phyloP scores from a whole-genome alignment of 805 yeast species.

The Starmerella asiatica region DNA sequence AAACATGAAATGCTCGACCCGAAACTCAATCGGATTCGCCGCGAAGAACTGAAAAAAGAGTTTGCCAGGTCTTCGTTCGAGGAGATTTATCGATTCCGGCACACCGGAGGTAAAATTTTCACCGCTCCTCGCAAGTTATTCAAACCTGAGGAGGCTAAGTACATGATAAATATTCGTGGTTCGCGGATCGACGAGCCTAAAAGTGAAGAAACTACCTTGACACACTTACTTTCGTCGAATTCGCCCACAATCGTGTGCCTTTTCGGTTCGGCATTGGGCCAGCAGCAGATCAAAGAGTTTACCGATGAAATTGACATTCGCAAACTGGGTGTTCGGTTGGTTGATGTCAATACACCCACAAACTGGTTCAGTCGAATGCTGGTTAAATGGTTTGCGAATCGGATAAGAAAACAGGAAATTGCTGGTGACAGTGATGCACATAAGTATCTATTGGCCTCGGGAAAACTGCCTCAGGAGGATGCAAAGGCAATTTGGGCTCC shows the following conservation, averaged over 20 bases:
- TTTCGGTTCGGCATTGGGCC: conserved; percentile 58
- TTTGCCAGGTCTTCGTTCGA: conserved; percentile 55
- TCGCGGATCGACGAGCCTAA: conserved; percentile 32
- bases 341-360: conserved; percentile 68
- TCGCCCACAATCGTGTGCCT: conserved; percentile 53
- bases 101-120: conserved; percentile 76
- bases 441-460: conserved; percentile 50
- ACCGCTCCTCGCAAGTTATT: conserved; percentile 70
- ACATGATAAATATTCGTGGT: conserved; percentile 68
- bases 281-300: conserved; percentile 47
- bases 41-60: conserved; percentile 45
- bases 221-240: conserved; percentile 5
- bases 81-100: conserved; percentile 48
- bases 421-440: conserved; percentile 33
- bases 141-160: conserved; percentile 54
- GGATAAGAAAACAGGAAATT: conserved; percentile 35
- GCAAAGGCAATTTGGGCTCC: conserved; percentile 50
- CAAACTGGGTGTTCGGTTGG: conserved; percentile 42
- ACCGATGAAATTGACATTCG: conserved; percentile 37
- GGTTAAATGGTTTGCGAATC: conserved; percentile 39
- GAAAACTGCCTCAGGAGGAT: conserved; percentile 41
- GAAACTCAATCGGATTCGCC: conserved; percentile 35
- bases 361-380: conserved; percentile 54
- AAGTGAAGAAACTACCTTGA: conserved; percentile 18
- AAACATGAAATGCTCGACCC: conserved; percentile 38